Evolutionary conservation across 306 rosid genomes (phyloP), one percentile per base, ranked within the genome.

Genomic region (Delonix regia): DNA sequence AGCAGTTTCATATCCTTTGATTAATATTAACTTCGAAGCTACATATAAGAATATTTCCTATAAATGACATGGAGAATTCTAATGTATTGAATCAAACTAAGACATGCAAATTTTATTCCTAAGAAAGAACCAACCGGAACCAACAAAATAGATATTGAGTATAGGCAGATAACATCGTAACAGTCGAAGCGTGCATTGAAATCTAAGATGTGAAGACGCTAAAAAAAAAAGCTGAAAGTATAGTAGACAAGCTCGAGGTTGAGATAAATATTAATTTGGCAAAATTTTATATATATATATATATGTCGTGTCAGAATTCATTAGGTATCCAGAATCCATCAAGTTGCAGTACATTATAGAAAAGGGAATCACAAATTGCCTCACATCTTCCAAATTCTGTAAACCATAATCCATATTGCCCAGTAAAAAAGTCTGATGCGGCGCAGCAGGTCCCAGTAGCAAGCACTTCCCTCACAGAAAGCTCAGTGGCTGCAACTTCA

Each of bases 401-500:
- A 88, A 89, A 82, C 86, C 86, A 83, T 82, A 87, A 60, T 51
- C 83, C 87, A 87, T 75, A 82, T 78, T 83, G 80, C 85, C 82
- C 76, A 19, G 49, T 65, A 60, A 78, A 81, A 78, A 69, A 76
- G 75, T 71, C 74, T 60, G 41, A 57, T 44, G 38, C 34, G 60
- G 66, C 22, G 79, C 85, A 75, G 69, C 84, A 53, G 30, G 78
- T 52, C 84, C 74, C 49, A 30, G 83, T 68, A 45, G 82, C 63
- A 81, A 77, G 84, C 59, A 64, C 48, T 71, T 70, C 76, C 85
- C 87, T 93, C 91, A 83, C 64, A 91, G 42, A 57, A 85, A 52
- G 87, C 94, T 86, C 69, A 33, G 24, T 18, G 62, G 90, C 95
- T 86, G 91, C 89, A 82, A 83, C 92, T 88, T 84, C 89, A 89